A percentile compares a stretch with the other conserved stretches of the same genome.
Evolutionary conservation across 225 moss, liverwort and hornwort genomes (phyloP).

Genomic region (Pseudoscleropodium purum): DNA sequence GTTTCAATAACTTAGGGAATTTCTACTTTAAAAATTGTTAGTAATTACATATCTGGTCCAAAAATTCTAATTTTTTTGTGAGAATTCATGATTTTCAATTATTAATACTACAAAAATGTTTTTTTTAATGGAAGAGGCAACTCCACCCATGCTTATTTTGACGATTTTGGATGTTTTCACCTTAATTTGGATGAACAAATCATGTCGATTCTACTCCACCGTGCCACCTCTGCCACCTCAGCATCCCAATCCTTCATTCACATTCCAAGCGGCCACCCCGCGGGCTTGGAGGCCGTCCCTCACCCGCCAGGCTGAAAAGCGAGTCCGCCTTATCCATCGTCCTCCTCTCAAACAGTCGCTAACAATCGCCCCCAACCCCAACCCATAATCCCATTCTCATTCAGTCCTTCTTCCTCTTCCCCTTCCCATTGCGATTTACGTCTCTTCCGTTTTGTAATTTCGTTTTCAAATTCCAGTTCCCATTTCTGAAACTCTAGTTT

Average conservation of each 20-base stretch:
- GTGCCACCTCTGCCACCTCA: not conserved
- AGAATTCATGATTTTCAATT: not conserved
- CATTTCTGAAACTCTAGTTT: too few species aligned
- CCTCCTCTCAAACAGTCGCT: not conserved
- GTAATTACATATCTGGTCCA: accelerated
- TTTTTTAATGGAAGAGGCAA: too few species aligned
- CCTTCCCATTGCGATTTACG: not conserved
- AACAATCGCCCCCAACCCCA: not conserved
- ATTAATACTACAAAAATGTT: not conserved
- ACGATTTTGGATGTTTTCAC: not conserved
- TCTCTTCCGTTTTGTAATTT: not conserved
- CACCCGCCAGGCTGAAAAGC: not conserved
- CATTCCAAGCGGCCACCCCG: not conserved
- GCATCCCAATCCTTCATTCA: not conserved
- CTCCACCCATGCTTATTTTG: not conserved
- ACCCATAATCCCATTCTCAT: not conserved
- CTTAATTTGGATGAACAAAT: not conserved
- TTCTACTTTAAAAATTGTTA: not conserved
- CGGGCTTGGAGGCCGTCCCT: not conserved
- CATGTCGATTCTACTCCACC: not conserved
- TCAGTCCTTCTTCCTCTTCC: not conserved
- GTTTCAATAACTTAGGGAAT: not conserved
- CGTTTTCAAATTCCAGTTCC: not conserved
- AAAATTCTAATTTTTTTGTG: not conserved
- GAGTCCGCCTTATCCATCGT: not conserved